Evolutionary conservation across 768 basidiomycete species (phyloP).

Genomic region (Lactarius evosmus): DNA sequence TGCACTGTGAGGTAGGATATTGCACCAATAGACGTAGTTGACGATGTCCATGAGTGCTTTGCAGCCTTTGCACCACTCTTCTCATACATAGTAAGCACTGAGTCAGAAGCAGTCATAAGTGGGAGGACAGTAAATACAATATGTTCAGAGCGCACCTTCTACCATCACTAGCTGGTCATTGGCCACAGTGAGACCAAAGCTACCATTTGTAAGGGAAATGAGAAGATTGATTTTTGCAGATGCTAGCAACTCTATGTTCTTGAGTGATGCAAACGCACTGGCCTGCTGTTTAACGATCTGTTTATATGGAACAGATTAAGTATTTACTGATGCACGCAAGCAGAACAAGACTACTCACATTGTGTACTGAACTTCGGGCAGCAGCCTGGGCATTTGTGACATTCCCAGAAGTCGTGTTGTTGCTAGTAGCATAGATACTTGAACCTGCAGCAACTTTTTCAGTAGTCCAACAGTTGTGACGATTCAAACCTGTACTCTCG

Average conservation of each 20-base stretch:
- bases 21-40: background rate
- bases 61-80: background rate
- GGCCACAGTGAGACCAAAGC: background rate
- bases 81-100: background rate
- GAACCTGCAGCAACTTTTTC: background rate
- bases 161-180: background rate
- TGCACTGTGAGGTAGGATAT: background rate
- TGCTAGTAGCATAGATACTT: no score
- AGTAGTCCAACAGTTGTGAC: background rate
- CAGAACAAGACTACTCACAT: no score
- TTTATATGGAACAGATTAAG: no score
- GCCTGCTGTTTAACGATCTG: background rate
- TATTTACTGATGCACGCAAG: no score
- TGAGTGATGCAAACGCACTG: background rate
- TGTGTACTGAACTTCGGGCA: background rate
- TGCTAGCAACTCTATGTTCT: background rate
- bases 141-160: background rate
- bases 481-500: background rate
- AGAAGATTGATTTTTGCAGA: background rate
- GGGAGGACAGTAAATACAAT: no score
- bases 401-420: background rate
- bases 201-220: background rate
- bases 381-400: background rate
- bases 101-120: no score
- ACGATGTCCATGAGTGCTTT: background rate